Conservation (phyloP, 768 basidiomycete species). For the Tulasnella sp. region DNA sequence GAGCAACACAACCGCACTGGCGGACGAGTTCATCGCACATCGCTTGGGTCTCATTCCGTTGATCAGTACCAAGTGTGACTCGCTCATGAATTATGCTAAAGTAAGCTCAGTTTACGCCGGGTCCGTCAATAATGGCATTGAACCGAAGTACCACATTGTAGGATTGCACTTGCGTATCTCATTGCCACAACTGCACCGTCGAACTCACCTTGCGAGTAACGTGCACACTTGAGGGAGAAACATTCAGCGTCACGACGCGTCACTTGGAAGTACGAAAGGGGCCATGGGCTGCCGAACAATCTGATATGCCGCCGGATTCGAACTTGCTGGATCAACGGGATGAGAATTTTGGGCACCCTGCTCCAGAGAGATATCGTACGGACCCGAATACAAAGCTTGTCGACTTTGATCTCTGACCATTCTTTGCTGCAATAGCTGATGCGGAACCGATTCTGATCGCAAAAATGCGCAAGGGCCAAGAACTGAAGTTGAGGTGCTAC, state of each 20-base stretch:
- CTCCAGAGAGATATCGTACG: neutral
- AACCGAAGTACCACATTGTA: slow-evolving; percentile 35
- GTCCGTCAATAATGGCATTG: slow-evolving; percentile 14
- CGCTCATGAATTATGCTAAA: slow-evolving; percentile 75
- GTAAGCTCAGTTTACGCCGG: slow-evolving; percentile 41
- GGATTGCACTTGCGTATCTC: slow-evolving; percentile 88
- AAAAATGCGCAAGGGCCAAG: slow-evolving; percentile 92
- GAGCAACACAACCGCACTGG: slow-evolving; percentile 85
- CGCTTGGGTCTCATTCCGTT: slow-evolving; percentile 92
- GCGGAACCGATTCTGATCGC: slow-evolving; percentile 79
- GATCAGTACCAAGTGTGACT: slow-evolving; percentile 80
- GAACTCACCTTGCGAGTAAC: slow-evolving; percentile 70
- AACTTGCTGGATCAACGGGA: slow-evolving; percentile 20
- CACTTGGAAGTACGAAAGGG: slow-evolving; percentile 58
- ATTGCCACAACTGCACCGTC: slow-evolving; percentile 84
- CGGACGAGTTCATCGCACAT: slow-evolving; percentile 97
- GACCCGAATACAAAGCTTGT: too few relatives aligned
- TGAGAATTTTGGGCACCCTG: slow-evolving; percentile 16
- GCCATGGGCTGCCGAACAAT: slow-evolving; percentile 32
- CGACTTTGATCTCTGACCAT: neutral
- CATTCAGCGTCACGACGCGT: slow-evolving; percentile 80
- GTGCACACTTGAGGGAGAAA: slow-evolving; percentile 55
- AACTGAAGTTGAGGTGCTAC: slow-evolving; percentile 75
- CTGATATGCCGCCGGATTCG: slow-evolving; percentile 40
- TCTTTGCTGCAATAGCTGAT: slow-evolving; percentile 39